These are phyloP conservation scores for Globisporangium perplexum DNA, from an alignment of 352 stramenopile genomes.

Conservation along the genomic window DNA sequence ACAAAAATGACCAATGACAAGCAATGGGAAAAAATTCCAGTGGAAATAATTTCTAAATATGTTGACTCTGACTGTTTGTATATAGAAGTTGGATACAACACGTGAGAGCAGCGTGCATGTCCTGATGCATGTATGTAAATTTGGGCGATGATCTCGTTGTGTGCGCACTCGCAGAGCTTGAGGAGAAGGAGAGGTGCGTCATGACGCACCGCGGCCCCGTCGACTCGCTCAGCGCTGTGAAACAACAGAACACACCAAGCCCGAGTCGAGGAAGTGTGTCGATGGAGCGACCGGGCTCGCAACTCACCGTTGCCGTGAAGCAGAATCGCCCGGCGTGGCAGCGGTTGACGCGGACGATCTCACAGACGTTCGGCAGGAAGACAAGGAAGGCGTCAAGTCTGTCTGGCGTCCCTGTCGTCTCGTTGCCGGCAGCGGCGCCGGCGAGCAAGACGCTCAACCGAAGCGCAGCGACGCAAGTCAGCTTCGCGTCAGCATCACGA, in stretches of 20 bases:
- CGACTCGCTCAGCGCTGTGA: not conserved
- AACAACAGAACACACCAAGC: not conserved
- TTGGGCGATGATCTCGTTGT: too few species aligned
- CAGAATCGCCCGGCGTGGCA: constrained; percentile 9
- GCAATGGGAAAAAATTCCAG: too few species aligned
- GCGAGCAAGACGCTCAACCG: not conserved
- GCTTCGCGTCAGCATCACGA: not conserved
- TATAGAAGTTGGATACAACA: too few species aligned
- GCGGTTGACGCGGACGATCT: constrained; percentile 10
- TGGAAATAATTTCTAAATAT: too few species aligned
- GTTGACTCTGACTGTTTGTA: too few species aligned
- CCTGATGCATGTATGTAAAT: too few species aligned
- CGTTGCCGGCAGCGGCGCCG: not conserved
- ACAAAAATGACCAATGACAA: too few species aligned
- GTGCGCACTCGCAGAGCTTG: too few species aligned
- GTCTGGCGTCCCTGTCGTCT: not conserved
- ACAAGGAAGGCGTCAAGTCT: constrained; percentile 1
- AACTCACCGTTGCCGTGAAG: not conserved
- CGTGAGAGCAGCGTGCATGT: too few species aligned
- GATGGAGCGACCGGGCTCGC: not conserved
- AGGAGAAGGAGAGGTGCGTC: too few species aligned
- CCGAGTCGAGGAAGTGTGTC: not conserved
- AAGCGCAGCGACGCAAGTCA: not conserved
- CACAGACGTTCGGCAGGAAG: constrained; percentile 3
- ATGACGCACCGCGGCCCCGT: too few species aligned